Conservation (phyloP, 495 filamentous ascomycete species). For the Aspergillus sparsus region DNA sequence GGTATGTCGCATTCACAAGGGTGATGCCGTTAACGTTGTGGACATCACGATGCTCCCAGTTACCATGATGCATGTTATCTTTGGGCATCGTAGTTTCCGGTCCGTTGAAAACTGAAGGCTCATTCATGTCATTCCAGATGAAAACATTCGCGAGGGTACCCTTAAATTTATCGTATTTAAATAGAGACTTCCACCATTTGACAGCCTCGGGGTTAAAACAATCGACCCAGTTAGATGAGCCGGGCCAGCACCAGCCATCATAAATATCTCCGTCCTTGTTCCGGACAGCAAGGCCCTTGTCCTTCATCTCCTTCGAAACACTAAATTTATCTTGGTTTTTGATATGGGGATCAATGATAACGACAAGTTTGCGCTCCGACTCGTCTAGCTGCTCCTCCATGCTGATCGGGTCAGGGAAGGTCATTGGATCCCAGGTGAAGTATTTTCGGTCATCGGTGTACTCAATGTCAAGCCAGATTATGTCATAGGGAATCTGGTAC, state of each 20-base stretch:
- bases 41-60: conserved; percentile 96
- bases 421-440: conserved; percentile 91
- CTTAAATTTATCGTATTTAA: conserved; percentile 83
- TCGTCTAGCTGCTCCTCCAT: conserved; percentile 86
- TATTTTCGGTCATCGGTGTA: conserved; percentile 96
- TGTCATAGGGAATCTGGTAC: conserved; percentile 91
- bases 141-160: conserved; percentile 80
- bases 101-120: conserved; percentile 97
- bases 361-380: conserved; percentile 85
- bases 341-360: conserved; percentile 96
- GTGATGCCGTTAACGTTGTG: conserved; percentile 96
- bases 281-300: conserved; percentile 75
- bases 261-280: conserved; percentile 89
- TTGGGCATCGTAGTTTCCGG: conserved; percentile 96
- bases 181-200: conserved; percentile 86
- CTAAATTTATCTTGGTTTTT: conserved; percentile 82
- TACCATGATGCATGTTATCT: conserved; percentile 86
- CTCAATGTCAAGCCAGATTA: conserved; percentile 98
- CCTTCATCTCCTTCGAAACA: conserved; percentile 77
- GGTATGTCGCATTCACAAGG: conserved; percentile 87
- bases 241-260: conserved; percentile 98
- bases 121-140: conserved; percentile 99
- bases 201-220: conserved; percentile 85
- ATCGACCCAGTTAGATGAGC: conserved; percentile 93
- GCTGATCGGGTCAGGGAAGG: conserved; percentile 77